These are phyloP conservation scores for Candida michaelii DNA, from an alignment of 805 yeast genomes.

Conservation along the genomic window DNA sequence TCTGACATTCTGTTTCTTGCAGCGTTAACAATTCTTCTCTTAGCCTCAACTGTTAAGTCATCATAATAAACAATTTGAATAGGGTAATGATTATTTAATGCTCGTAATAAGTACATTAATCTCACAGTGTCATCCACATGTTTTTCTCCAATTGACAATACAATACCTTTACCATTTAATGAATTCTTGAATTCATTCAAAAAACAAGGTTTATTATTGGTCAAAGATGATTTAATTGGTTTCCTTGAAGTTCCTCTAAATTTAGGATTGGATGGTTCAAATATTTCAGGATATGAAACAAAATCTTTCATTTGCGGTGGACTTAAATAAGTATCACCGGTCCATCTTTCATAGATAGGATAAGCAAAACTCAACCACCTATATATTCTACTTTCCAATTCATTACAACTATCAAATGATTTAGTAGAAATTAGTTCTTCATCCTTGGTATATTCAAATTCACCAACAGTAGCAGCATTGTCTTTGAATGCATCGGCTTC, in stretches of 20 bases:
- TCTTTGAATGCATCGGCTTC: background rate
- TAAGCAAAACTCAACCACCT: slow-evolving; percentile 40
- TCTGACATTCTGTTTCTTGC: slow-evolving; percentile 25
- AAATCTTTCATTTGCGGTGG: slow-evolving; percentile 27
- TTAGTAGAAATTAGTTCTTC: slow-evolving; percentile 18
- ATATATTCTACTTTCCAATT: slow-evolving; percentile 39
- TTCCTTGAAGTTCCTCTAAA: slow-evolving; percentile 7
- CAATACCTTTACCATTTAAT: slow-evolving; percentile 36
- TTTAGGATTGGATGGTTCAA: slow-evolving; percentile 16
- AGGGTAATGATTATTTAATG: slow-evolving; percentile 34
- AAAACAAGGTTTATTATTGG: slow-evolving; percentile 24
- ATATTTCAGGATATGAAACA: slow-evolving; percentile 16
- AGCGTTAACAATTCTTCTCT: slow-evolving; percentile 24
- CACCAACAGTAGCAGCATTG: background rate
- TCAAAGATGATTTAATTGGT: slow-evolving; percentile 17
- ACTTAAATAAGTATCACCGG: slow-evolving; percentile 24
- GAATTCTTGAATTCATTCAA: slow-evolving; percentile 27
- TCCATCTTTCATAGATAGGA: slow-evolving; percentile 44
- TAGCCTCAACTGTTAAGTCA: slow-evolving; percentile 27
- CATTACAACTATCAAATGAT: slow-evolving; percentile 23
- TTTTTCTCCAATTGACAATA: slow-evolving; percentile 29
- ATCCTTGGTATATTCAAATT: slow-evolving; percentile 14
- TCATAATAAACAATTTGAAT: slow-evolving; percentile 36
- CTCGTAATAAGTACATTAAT: slow-evolving; percentile 34
- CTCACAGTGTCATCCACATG: slow-evolving; percentile 30